phyloP scores from a whole-genome alignment of 768 basidiomycete genomes.

The Trametes villosa region DNA sequence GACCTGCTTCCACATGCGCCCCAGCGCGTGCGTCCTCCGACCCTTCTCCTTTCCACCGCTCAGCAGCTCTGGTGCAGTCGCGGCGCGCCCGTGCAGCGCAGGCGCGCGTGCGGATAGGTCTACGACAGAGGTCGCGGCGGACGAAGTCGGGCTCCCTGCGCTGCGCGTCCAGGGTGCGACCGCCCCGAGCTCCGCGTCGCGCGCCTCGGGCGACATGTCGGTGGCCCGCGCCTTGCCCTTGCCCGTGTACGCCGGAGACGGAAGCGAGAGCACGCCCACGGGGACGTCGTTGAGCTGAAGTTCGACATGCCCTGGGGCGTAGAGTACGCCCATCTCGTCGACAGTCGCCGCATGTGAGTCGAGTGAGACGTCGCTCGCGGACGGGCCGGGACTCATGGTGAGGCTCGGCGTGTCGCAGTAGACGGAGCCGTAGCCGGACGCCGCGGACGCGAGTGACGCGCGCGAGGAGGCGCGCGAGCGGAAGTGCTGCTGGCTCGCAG shows the following conservation, averaged over 20 bases:
- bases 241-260: conserved; percentile 3
- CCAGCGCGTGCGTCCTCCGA: conserved; percentile 25
- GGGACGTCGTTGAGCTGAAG: conserved; percentile 26
- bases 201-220: neutral
- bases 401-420: conserved; percentile 22
- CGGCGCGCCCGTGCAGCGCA: neutral
- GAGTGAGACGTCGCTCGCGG: conserved; percentile 20
- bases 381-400: conserved; percentile 22
- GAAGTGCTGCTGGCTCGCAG: neutral
- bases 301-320: conserved; percentile 1
- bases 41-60: neutral
- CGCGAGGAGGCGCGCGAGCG: conserved; percentile 14
- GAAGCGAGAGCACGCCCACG: conserved; percentile 22
- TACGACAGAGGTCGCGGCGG: conserved; percentile 2
- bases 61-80: neutral
- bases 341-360: neutral
- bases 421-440: neutral
- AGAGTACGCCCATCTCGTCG: conserved; percentile 19
- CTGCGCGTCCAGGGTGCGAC: neutral
- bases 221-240: conserved; percentile 4
- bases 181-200: neutral
- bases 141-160: neutral
- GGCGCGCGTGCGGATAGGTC: neutral
- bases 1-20: conserved; percentile 28
- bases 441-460: conserved; percentile 12